Percentiles rank a stretch among this genome's conserved stretches.
phyloP scores from a whole-genome alignment of 805 yeast species.

The Clavispora vitiphila region DNA sequence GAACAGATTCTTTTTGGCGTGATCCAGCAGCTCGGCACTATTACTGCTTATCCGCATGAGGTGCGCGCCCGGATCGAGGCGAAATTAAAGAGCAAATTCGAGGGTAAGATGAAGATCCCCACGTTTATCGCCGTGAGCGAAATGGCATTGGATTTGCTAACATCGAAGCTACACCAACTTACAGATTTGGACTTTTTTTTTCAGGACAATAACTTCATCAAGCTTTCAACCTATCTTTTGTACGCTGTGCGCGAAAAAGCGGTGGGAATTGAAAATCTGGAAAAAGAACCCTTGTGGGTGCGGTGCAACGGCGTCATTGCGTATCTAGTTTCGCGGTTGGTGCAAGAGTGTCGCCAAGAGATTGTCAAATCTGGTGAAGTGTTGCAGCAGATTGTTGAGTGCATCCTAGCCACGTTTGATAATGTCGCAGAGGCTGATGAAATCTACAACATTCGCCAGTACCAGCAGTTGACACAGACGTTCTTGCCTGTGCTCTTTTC shows the following conservation, averaged over 20 bases:
- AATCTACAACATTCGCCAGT: slow-evolving; percentile 41
- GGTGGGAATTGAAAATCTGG: slow-evolving; percentile 23
- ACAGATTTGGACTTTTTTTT: slow-evolving; percentile 32
- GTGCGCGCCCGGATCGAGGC: slow-evolving; percentile 52
- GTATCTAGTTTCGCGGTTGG: slow-evolving; percentile 27
- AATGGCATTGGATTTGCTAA: slow-evolving; percentile 39
- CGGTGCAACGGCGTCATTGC: slow-evolving; percentile 42
- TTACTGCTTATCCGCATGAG: slow-evolving; percentile 57
- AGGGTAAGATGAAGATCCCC: slow-evolving; percentile 45
- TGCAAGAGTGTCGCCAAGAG: slow-evolving; percentile 10
- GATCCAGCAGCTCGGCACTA: slow-evolving; percentile 49
- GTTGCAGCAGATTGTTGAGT: slow-evolving; percentile 41
- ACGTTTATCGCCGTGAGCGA: slow-evolving; percentile 59
- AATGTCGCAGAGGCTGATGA: slow-evolving; percentile 32
- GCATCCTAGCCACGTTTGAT: slow-evolving; percentile 38
- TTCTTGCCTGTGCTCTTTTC: slow-evolving; percentile 37
- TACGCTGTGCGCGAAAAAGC: slow-evolving; percentile 47
- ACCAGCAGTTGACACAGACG: slow-evolving; percentile 33
- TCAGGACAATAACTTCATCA: slow-evolving; percentile 41
- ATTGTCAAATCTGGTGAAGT: slow-evolving; percentile 15
- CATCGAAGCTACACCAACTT: slow-evolving; percentile 26
- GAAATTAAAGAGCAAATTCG: slow-evolving; percentile 41
- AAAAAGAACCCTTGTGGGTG: slow-evolving; percentile 48
- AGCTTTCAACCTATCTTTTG: slow-evolving; percentile 44
- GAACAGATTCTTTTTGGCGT: slow-evolving; percentile 38